Evolutionary conservation across 73 alveolate genomes (phyloP), one percentile per base, ranked within the genome.

Genomic region (Blepharisma stoltei): DNA sequence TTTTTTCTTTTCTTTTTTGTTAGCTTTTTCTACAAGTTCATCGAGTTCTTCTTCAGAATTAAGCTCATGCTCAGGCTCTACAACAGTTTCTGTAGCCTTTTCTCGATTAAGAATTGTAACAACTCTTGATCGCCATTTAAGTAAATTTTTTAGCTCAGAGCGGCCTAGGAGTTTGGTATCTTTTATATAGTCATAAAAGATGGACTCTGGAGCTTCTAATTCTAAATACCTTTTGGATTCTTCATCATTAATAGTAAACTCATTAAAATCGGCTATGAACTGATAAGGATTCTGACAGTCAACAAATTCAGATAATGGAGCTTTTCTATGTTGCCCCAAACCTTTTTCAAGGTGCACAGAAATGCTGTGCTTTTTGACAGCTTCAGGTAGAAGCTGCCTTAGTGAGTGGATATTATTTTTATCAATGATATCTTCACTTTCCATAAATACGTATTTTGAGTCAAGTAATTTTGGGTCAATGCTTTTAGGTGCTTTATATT

Each of bases 401-500:
- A 95, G 70, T 45, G 97, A 81, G 78, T 88, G 80, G 85, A 96
- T 77, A 52, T 92, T 48, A 83, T 89, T 86, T 80, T 89, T 82
- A 77, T 87, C 88, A 55, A 88, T 77, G 41, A 89, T 89, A 55
- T 91, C 96, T 60, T 94, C 96, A 75, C 86, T 90, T 21, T 90
- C 98, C 82, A 94, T 89, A 76, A 96, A 90, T 6, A 97, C 98
- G 81, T 82, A 90, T 86, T 89, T 93, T 55, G 99, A 97, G 89
- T 96, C 99, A 48, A 96, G 84, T 83, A 96, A 81, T 81, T 96
- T 96, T 9, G 97, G 98, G 85, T 96, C 99, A n/a, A 96, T 91
- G 66, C 71, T 80, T 71, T 94, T 93, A 8, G 99, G 99, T 70
- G 95, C 97, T 73, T 89, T 91, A 81, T 85, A 96, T 8, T 96